These are phyloP conservation scores for Wilcoxina mikolae DNA, from an alignment of 495 filamentous ascomycete genomes.

Conservation along the genomic window DNA sequence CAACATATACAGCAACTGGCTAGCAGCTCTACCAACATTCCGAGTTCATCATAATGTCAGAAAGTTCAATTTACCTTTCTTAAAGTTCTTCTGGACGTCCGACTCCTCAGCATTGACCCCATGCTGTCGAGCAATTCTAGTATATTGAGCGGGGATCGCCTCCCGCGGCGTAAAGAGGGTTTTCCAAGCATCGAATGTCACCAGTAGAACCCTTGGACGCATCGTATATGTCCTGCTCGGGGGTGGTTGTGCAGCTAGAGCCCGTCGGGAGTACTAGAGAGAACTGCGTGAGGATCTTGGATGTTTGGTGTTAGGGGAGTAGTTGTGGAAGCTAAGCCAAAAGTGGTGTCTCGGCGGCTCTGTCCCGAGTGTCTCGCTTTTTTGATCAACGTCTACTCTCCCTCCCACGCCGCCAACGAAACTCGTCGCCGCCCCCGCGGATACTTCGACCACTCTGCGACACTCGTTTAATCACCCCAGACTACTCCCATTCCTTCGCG, in stretches of 20 bases:
- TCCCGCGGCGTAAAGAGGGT: conserved; percentile 53
- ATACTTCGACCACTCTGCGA: background rate
- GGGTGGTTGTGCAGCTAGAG: too few species aligned
- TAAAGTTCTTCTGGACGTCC: conserved; percentile 30
- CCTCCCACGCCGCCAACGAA: background rate
- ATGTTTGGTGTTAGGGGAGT: too few species aligned
- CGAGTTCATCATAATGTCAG: too few species aligned
- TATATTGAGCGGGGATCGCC: conserved; percentile 50
- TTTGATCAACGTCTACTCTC: background rate
- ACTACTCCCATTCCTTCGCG: background rate
- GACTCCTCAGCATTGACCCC: conserved; percentile 35
- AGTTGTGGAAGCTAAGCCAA: too few species aligned
- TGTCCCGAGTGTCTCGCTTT: too few species aligned
- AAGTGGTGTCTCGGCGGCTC: too few species aligned
- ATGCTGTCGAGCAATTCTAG: conserved; percentile 39
- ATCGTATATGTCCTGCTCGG: background rate
- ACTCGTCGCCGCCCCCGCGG: background rate
- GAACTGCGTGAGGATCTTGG: too few species aligned
- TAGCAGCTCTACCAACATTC: too few species aligned
- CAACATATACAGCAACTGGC: background rate
- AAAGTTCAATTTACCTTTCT: too few species aligned
- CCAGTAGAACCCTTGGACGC: background rate
- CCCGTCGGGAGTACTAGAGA: too few species aligned
- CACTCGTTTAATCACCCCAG: background rate
- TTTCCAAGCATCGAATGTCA: conserved; percentile 56